These are phyloP conservation scores for Mycena venus DNA, from an alignment of 768 basidiomycete genomes.

Conservation along the genomic window DNA sequence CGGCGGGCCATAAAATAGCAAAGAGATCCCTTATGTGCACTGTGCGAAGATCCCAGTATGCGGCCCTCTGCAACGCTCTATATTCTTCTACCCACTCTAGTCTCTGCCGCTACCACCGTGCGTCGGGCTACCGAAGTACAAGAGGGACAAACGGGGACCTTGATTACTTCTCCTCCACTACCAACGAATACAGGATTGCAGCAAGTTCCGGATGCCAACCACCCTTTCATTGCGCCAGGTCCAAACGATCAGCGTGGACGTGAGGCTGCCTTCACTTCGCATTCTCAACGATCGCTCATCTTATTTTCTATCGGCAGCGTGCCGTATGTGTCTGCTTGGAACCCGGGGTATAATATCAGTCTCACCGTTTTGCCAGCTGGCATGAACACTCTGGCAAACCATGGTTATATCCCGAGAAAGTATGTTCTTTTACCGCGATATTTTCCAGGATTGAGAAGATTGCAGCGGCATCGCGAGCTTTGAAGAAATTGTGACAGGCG, in stretches of 20 bases:
- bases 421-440: not conserved
- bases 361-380: slow-evolving; percentile 10
- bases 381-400: slow-evolving; percentile 29
- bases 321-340: slow-evolving; percentile 16
- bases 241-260: slow-evolving; percentile 27
- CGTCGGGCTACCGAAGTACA: slow-evolving; percentile 22
- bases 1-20: slow-evolving; percentile 1
- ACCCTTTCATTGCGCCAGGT: slow-evolving; percentile 28
- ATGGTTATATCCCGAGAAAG: slow-evolving; percentile 27
- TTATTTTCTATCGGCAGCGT: slow-evolving; percentile 12
- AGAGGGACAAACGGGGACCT: slow-evolving; percentile 23
- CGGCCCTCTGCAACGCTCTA: slow-evolving; percentile 1
- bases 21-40: not conserved
- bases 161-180: slow-evolving; percentile 11
- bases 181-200: slow-evolving; percentile 20
- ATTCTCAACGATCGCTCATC: not conserved
- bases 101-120: slow-evolving; percentile 8
- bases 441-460: not conserved
- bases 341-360: not conserved
- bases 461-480: slow-evolving; percentile 28
- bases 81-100: slow-evolving; percentile 2
- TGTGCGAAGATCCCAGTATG: slow-evolving; percentile 1
- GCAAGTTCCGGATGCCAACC: slow-evolving; percentile 8
- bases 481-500: slow-evolving; percentile 12
- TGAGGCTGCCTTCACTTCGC: not conserved